Base-by-base conservation (phyloP, 2,329 filamentous ascomycete genomes). In the Westerdykella sp. region DNA sequence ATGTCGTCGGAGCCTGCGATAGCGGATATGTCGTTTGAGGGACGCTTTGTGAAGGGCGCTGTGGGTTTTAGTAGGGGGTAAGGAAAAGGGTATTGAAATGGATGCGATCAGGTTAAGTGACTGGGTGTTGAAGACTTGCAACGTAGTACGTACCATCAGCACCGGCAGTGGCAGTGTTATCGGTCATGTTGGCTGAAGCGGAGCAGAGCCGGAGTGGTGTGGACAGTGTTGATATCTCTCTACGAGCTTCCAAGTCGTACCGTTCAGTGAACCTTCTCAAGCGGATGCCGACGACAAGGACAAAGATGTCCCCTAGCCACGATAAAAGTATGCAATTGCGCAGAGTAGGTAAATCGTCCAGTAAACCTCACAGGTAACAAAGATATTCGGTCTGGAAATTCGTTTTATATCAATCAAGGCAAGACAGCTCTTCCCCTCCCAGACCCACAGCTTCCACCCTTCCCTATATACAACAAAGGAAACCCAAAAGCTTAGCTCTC, bases 1-100 rank as follows among this genome's bases (percentile, higher is more conserved):
- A 57, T 57, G 37, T 56, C 53, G 30, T 57, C 50, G 41, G 15
- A 40, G 44, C 53, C 52, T 34, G 54, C 46, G 14, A 58, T 38
- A 36, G 44, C 15, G 30, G 34, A 11, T n/a, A 37, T 18, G 36
- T 9, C 10, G 21, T n/a, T 38, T 10, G 37, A 30, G 28, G 12
- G 21, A n/a, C 23, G 23, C 25, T 15, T 10, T 14, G 14, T 34
- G 22, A 39, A n/a, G 38, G 28, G 5, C 15, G 16, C 14, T 14
- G 23, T 32, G 23, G 15, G 23, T 37, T 37, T 35, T 34, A 41
- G 41, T 11, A 14, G 15, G 10, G 34, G 18, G 32, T 14, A 15
- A 34, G 34, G 22, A 40, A 13, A 4, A 16, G 15, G 13, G 15
- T n/a, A 22, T 31, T 23, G 36, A 14, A 22, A 25, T 12, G 18